Evolutionary conservation across 176 grass and related monocot genomes (phyloP).

Genomic region (Miscanthus lutarioriparius): DNA sequence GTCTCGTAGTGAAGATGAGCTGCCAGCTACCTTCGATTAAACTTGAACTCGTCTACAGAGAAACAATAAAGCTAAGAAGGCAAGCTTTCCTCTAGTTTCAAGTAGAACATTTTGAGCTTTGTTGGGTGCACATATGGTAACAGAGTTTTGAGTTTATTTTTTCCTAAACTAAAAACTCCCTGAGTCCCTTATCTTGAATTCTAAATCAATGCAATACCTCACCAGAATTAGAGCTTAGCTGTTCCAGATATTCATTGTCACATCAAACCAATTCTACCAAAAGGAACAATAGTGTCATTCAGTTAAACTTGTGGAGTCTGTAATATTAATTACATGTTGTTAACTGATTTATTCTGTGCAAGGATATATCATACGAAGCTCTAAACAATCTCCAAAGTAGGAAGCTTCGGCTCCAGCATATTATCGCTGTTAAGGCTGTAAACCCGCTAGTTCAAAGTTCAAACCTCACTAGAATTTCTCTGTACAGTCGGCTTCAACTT

Average conservation of each 20-base stretch:
- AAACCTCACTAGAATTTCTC: not conserved
- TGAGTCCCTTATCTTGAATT: not conserved
- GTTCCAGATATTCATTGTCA: not conserved
- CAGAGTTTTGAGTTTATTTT: not conserved
- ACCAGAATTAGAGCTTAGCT: not conserved
- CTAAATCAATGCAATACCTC: not conserved
- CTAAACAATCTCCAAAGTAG: not conserved
- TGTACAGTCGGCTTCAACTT: not conserved
- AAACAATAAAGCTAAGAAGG: slow-evolving; percentile 24
- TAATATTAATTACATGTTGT: not conserved
- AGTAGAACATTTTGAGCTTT: not conserved
- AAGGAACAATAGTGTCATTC: not conserved
- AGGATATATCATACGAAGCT: not conserved
- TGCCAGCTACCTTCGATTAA: slow-evolving; percentile 94
- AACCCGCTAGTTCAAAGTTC: not conserved
- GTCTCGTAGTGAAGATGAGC: slow-evolving; percentile 95
- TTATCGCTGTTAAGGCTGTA: not conserved
- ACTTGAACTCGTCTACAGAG: slow-evolving; percentile 68
- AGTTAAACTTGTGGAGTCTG: not conserved
- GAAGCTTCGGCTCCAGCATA: not conserved
- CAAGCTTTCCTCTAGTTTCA: not conserved
- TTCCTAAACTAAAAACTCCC: not conserved
- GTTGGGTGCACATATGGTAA: not conserved
- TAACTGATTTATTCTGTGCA: too few species aligned
- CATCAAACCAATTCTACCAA: not conserved